A percentile compares a stretch with the other conserved stretches of the same genome.
phyloP scores from a whole-genome alignment of 2,329 filamentous ascomycete genomes.

The Elsinoe perseae region DNA sequence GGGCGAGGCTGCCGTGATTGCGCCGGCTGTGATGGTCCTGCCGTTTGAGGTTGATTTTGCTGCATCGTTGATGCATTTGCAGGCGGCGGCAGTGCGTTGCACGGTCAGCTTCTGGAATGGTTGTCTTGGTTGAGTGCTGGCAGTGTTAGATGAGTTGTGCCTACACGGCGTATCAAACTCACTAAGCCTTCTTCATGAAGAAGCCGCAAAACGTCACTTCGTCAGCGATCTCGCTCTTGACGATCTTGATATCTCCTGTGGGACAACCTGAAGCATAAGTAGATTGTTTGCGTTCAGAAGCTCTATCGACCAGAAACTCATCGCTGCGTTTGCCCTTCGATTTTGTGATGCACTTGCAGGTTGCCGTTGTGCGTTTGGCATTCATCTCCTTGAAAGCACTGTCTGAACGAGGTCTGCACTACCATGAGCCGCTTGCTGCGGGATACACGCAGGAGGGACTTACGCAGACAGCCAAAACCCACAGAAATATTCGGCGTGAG shows the following conservation, averaged over 20 bases:
- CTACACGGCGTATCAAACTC: neutral
- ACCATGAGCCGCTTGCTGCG: neutral
- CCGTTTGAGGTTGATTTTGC: neutral
- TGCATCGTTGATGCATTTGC: neutral
- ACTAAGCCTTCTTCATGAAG: neutral
- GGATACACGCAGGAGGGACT: neutral
- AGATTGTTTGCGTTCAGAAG: neutral
- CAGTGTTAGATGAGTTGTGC: neutral
- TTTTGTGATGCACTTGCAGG: neutral
- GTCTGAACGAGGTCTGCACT: neutral
- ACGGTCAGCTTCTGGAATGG: neutral
- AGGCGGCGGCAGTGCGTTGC: neutral
- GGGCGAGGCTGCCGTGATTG: neutral
- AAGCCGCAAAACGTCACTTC: neutral
- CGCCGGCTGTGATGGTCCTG: neutral
- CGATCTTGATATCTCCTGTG: neutral
- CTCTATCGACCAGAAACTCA: too few relatives aligned
- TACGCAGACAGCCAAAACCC: neutral
- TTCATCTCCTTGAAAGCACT: neutral
- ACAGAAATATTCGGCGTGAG: neutral
- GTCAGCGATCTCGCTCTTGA: neutral
- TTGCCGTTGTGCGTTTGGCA: neutral
- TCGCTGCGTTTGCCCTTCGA: too few relatives aligned
- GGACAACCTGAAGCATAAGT: neutral
- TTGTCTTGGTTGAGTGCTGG: neutral